Percentiles rank a stretch among this genome's conserved stretches.
Evolutionary conservation across 768 basidiomycete species (phyloP).

Genomic region (Calocybe indica): DNA sequence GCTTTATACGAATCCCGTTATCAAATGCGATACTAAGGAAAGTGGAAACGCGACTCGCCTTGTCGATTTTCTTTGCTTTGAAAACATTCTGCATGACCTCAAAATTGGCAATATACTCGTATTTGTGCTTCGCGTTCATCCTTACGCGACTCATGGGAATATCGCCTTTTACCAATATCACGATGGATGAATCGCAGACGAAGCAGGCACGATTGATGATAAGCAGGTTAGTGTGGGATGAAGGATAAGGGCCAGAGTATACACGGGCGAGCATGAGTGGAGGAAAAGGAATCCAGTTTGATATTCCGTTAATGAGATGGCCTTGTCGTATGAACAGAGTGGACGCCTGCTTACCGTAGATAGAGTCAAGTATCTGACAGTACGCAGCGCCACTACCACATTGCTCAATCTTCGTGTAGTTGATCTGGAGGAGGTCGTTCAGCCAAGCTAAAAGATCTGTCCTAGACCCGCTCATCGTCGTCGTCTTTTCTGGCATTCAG

Average conservation of each 20-base stretch:
- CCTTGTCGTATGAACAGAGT: too few species aligned
- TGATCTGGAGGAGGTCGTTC: slow-evolving; percentile 87
- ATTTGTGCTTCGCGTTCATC: slow-evolving; percentile 93
- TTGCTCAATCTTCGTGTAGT: slow-evolving; percentile 90
- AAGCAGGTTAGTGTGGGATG: neutral
- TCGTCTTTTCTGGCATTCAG: neutral
- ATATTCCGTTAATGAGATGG: neutral
- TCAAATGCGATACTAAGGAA: slow-evolving; percentile 3
- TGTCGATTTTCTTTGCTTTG: slow-evolving; percentile 91
- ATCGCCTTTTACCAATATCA: slow-evolving; percentile 50
- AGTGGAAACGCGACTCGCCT: slow-evolving; percentile 41
- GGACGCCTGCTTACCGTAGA: slow-evolving; percentile 61
- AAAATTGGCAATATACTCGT: slow-evolving; percentile 93
- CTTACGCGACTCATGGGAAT: slow-evolving; percentile 89
- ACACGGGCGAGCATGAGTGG: neutral
- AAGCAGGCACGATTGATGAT: neutral
- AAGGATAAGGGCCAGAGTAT: too few species aligned
- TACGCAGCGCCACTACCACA: slow-evolving; percentile 90
- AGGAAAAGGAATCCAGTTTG: slow-evolving; percentile 12
- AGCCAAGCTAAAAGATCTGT: slow-evolving; percentile 89
- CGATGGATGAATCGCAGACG: neutral
- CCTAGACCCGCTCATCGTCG: slow-evolving; percentile 64
- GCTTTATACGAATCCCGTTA: slow-evolving; percentile 38
- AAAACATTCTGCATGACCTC: slow-evolving; percentile 92
- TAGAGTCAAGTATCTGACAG: slow-evolving; percentile 91